Evolutionary conservation across 805 yeast genomes (phyloP), one percentile per base, ranked within the genome.

Genomic region (Pichia californica): DNA sequence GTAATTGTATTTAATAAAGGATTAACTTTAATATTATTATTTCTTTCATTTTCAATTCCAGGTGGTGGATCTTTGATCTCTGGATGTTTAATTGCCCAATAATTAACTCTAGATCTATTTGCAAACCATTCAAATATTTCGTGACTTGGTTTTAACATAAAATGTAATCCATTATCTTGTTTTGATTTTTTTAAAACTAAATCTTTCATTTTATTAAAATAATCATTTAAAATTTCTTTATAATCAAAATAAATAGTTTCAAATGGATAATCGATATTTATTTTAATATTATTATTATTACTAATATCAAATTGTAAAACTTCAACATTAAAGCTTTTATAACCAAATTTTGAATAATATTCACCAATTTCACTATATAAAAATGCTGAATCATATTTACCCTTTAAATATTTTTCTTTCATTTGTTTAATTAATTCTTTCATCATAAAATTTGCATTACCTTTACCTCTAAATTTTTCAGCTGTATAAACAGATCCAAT

Each of bases 321-420:
- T 6, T 60, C 56, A 13, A 54, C 52, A 34, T 48, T 49, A 30
- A 44, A 42, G 31, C 52, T 49, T 25, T 57, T 63, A 55, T 74
- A 83, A 0, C 89, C 95, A 50, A 81, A 76, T 49, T 69, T 65
- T 30, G 69, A 64, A 59, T 88, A 88, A 52, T 73, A 85, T 27
- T 69, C 72, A 14, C 84, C 91, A 18, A 84, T 77, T 38, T 81
- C 93, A 48, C 91, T 81, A 69, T 85, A 86, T 40, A 87, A 68
- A 32, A 68, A 66, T 30, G 70, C 59, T 27, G 68, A 59, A 23
- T 58, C 58, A 27, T 59, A 36, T 3, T 60, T 48, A 20, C 63
- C 71, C 45, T 29, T 18, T 9, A 56, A 57, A 8, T 51, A 13
- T 2, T 7, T 18, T 2, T 47, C 32, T 5, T 29, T 29, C 34